Base-by-base conservation (phyloP, 495 filamentous ascomycete genomes). In the Hypoxylon cercidicola region DNA sequence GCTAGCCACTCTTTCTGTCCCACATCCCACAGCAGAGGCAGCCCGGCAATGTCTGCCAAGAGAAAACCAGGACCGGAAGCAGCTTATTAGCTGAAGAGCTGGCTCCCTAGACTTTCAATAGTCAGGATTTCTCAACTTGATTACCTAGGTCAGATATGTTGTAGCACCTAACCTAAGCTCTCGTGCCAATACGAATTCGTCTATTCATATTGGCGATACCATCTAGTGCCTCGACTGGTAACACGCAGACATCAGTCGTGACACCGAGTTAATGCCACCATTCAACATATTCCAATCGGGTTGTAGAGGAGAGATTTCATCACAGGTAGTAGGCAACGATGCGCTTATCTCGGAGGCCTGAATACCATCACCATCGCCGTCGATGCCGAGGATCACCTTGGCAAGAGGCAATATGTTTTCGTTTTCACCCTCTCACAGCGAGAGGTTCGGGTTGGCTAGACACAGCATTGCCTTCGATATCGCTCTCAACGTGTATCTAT, bases 281-380 rank as follows among this genome's bases (percentile, higher is more conserved):
- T 52, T 45, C 40, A 46, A 30, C 19, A 52, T 67, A 53, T 62
- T 62, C 56, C 64, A 39, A 58, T 62, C 64, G 58, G 45, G 53
- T 34, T 51, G 53, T 60, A 67, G 39, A 48, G 32, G 23, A 58
- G 58, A 56, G 9, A 58, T 37, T 62, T 28, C 20, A 43, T 3
- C 15, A 3, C 16, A 43, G 40, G 30, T 11, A 32, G 30, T n/a
- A 55, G n/a, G 47, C 50, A 56, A 60, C 63, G 43, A 47, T 47
- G 44, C 48, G 40, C 59, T 44, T 68, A 59, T 63, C 59, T 63
- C 50, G 55, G 49, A 55, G 44, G 55, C 65, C 49, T 58, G 39
- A 40, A 41, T 48, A 21, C 40, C 53, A 28, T 52, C 18, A 21
- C 40, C 53, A 28, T 52, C 18, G 44, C 43, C 37, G 46, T 40